These are phyloP conservation scores for Coprinopsis marcescibilis DNA, from an alignment of 768 basidiomycete species.

Conservation along the genomic window DNA sequence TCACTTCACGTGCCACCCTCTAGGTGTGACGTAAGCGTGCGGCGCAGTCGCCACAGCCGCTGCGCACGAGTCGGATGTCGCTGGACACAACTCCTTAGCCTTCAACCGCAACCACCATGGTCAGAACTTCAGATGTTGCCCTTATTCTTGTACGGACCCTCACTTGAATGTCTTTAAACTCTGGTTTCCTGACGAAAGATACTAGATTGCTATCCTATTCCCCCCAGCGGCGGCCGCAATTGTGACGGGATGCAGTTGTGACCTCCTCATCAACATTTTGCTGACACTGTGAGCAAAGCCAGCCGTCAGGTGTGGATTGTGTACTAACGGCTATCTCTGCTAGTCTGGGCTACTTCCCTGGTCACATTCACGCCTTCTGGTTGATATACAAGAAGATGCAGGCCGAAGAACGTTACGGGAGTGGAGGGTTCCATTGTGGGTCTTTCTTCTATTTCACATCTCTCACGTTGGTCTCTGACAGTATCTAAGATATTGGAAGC, in stretches of 20 bases:
- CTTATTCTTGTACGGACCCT: constrained; percentile 61
- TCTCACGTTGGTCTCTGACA: too few relatives aligned
- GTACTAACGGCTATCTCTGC: too few relatives aligned
- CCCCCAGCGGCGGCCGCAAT: constrained; percentile 77
- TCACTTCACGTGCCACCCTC: too few relatives aligned
- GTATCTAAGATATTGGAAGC: too few relatives aligned
- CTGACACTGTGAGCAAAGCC: constrained; percentile 74
- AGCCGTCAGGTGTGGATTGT: too few relatives aligned
- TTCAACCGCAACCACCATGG: too few relatives aligned
- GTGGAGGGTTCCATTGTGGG: constrained; percentile 73
- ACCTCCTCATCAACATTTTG: constrained; percentile 78
- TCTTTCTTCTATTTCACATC: too few relatives aligned
- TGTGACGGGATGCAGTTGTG: constrained; percentile 78
- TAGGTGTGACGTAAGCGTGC: too few relatives aligned
- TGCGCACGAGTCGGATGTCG: too few relatives aligned
- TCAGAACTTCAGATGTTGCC: constrained; percentile 65
- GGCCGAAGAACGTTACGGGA: constrained; percentile 77
- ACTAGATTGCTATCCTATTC: constrained; percentile 71
- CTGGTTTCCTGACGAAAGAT: constrained; percentile 1
- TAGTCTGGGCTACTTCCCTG: constrained; percentile 76
- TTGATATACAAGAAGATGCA: constrained; percentile 88
- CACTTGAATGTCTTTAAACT: not conserved
- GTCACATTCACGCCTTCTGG: constrained; percentile 78
- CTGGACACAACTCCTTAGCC: too few relatives aligned
- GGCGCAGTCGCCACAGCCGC: too few relatives aligned